Base-by-base conservation (phyloP, 768 basidiomycete genomes). In the Lyophyllum shimeji region DNA sequence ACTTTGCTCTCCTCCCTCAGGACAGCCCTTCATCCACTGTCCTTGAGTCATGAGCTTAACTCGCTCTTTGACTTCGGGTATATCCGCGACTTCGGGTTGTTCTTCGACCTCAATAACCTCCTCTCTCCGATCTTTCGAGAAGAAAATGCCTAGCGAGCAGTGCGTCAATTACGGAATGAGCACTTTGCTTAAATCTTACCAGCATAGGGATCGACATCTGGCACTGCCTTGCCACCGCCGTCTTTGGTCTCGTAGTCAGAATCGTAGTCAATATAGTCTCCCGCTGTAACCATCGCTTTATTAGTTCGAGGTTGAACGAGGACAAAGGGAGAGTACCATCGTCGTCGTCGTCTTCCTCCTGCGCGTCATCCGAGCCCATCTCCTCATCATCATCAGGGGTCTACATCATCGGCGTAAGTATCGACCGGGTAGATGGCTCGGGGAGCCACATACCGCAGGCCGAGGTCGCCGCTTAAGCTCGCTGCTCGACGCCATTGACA, bases 11-110 rank as follows among this genome's bases (percentile, higher is more conserved):
- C 87, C 86, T 50, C 90, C 92, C 69, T 96, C 94, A 0, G 95
- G 94, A 71, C 95, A 97, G 18, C 95, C 95, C 68, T 90, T 92
- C 95, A 97, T 97, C 93, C 93, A 97, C 66, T 95, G 87, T 24
- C 91, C 92, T 70, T 92, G 90, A 20, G 86, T 86, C 82, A 96
- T 85, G 39, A 95, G 73, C 60, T 82, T 82, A 29, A 85, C 77
- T 17, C 71, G 70, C 53, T 83, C 80, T 39, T 69, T 71, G 7
- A 67, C 60, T 53, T 68, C 75, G 17, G 75, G 69, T 29, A 90
- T 66, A 39, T 67, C 57, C 17, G 73, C 73, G 12, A 74, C 67
- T 67, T 89, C 87, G 7, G 86, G 80, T 47, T 86, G 81, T 71
- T 95, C 93, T 65, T 95, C 89, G 0, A 95, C 84, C 73, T 97